phyloP scores from a whole-genome alignment of 177 flowering plant genomes.

The Telopea speciosissima region DNA sequence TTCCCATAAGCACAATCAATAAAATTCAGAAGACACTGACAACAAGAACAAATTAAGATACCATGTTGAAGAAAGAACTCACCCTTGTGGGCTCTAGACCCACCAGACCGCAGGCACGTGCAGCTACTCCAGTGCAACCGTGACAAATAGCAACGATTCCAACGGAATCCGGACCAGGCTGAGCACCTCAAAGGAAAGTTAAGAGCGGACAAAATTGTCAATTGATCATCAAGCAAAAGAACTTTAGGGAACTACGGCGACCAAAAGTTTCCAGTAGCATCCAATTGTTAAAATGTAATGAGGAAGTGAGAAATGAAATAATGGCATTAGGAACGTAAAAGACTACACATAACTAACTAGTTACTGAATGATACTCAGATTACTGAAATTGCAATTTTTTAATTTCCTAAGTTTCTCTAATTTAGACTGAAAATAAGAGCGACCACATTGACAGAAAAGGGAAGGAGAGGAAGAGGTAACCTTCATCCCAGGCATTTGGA shows the following conservation, averaged over 20 bases:
- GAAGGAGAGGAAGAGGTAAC: constrained; percentile 21
- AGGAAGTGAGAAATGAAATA: no score
- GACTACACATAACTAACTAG: no score
- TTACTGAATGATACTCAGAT: no score
- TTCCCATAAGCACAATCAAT: background rate
- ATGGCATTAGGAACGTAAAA: no score
- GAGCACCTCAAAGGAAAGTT: constrained; percentile 7
- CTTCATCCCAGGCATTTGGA: constrained; percentile 99
- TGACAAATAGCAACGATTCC: constrained; percentile 99
- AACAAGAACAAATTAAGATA: background rate
- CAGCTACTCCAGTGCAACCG: constrained; percentile 98
- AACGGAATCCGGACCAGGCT: constrained; percentile 99
- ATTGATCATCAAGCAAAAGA: background rate
- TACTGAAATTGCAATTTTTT: no score
- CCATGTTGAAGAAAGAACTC: constrained; percentile 13
- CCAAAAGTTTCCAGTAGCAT: no score
- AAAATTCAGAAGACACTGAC: background rate
- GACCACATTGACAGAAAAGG: background rate
- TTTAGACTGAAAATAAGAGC: background rate
- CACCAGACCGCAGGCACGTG: constrained; percentile 98
- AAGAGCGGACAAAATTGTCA: background rate
- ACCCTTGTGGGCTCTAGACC: constrained; percentile 97
- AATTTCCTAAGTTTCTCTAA: background rate
- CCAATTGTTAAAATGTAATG: no score
- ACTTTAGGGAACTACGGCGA: background rate